phyloP scores from a whole-genome alignment of 2,329 filamentous ascomycete species.

The Fusarium solani-melongenae region DNA sequence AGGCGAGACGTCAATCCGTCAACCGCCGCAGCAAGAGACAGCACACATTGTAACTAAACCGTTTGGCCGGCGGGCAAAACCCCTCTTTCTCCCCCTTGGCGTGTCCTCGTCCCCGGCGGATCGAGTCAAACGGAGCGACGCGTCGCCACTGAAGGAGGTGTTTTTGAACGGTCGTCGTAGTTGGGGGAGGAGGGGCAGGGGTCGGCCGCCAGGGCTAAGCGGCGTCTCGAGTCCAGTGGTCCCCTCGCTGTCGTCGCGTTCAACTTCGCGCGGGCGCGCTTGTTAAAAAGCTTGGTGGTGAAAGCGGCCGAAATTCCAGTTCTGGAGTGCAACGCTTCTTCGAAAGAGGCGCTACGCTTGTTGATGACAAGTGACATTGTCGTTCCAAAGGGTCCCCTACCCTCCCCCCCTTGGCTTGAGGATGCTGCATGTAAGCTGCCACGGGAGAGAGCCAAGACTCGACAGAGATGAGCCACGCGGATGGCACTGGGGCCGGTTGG shows the following conservation, averaged over 20 bases:
- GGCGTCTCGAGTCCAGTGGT: neutral
- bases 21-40: slow-evolving; percentile 8
- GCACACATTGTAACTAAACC: neutral
- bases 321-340: neutral
- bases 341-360: neutral
- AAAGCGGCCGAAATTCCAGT: slow-evolving; percentile 12
- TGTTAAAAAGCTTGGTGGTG: slow-evolving; percentile 24
- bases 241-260: slow-evolving; percentile 10
- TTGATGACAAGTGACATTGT: slow-evolving; percentile 18
- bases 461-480: neutral
- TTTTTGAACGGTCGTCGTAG: neutral
- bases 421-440: slow-evolving; percentile 5
- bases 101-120: neutral
- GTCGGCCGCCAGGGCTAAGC: slow-evolving; percentile 29
- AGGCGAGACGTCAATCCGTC: slow-evolving; percentile 6
- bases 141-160: slow-evolving; percentile 29
- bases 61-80: neutral
- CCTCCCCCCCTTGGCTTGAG: neutral
- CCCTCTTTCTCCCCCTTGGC: neutral
- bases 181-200: slow-evolving; percentile 14
- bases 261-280: slow-evolving; percentile 9
- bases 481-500: neutral
- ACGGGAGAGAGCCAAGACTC: slow-evolving; percentile 14
- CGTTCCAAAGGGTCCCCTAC: neutral
- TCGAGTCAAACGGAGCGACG: slow-evolving; percentile 27